A percentile compares a stretch with the other conserved stretches of the same genome.
These are phyloP conservation scores for Wickerhamomyces rabaulensis DNA, from an alignment of 805 yeast species.

Conservation along the genomic window DNA sequence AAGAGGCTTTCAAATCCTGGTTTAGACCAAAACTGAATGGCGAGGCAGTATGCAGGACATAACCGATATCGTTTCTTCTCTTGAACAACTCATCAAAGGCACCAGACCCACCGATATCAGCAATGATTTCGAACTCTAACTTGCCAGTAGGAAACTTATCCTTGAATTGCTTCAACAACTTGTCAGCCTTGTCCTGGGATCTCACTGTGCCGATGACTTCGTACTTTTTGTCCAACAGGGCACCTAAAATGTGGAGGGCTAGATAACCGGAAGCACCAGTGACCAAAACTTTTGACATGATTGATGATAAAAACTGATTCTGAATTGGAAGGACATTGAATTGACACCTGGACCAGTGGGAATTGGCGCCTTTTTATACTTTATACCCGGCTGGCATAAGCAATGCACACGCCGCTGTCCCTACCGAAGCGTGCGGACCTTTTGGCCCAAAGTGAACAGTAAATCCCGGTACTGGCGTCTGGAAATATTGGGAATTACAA, in stretches of 20 bases:
- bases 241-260: conserved; percentile 36
- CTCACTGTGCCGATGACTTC: conserved; percentile 41
- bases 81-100: conserved; percentile 41
- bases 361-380: too few relatives aligned
- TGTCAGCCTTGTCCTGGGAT: conserved; percentile 27
- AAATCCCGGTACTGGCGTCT: too few relatives aligned
- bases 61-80: conserved; percentile 40
- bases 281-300: conserved; percentile 27
- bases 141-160: conserved; percentile 22
- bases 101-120: conserved; percentile 35
- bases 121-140: conserved; percentile 34
- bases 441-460: too few relatives aligned
- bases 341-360: too few relatives aligned
- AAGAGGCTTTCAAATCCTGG: conserved; percentile 36
- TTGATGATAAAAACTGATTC: background rate
- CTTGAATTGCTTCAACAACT: conserved; percentile 19
- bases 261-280: conserved; percentile 44
- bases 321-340: too few relatives aligned
- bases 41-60: conserved; percentile 56
- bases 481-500: too few relatives aligned
- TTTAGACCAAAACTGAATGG: conserved; percentile 41
- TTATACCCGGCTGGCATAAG: too few relatives aligned
- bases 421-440: too few relatives aligned
- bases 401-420: too few relatives aligned
- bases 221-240: conserved; percentile 31